phyloP scores from a whole-genome alignment of 768 basidiomycete species.

The Strobilomyces dryophilus region DNA sequence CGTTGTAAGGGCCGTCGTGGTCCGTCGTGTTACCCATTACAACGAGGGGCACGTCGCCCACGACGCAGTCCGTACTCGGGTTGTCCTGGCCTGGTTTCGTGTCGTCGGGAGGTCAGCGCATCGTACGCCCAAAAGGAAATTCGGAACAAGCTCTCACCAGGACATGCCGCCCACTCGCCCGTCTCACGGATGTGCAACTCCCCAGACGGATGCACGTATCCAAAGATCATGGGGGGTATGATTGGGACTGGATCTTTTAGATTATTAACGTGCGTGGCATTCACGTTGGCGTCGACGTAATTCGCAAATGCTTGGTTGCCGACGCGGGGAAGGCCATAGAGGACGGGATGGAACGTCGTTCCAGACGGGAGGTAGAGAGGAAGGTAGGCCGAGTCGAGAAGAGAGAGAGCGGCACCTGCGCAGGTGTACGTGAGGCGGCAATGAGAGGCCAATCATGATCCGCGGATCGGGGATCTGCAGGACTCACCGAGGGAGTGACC shows the following conservation, averaged over 20 bases:
- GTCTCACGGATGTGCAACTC: slow-evolving; percentile 42
- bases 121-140: too few species aligned
- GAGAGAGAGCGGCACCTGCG: slow-evolving; percentile 31
- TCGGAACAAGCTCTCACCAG: slow-evolving; percentile 30
- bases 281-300: slow-evolving; percentile 43
- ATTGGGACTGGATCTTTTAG: slow-evolving; percentile 36
- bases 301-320: slow-evolving; percentile 59
- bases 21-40: slow-evolving; percentile 37
- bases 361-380: slow-evolving; percentile 29
- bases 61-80: slow-evolving; percentile 30
- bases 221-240: slow-evolving; percentile 30
- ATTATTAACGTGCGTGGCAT: slow-evolving; percentile 53
- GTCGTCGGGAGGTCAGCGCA: background rate
- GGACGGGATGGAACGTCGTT: slow-evolving; percentile 25
- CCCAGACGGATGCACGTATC: slow-evolving; percentile 36
- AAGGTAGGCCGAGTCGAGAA: slow-evolving; percentile 36
- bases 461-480: background rate
- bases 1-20: slow-evolving; percentile 41
- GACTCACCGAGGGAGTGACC: slow-evolving; percentile 39
- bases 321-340: slow-evolving; percentile 35
- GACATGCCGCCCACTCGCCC: slow-evolving; percentile 50
- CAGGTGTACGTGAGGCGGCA: background rate
- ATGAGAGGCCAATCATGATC: background rate
- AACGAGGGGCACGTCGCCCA: slow-evolving; percentile 34
- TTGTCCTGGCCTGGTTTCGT: slow-evolving; percentile 53